Percentiles rank a stretch among this genome's conserved stretches.
Evolutionary conservation across 768 basidiomycete species (phyloP).

Genomic region (Macrolepiota albuminosa): DNA sequence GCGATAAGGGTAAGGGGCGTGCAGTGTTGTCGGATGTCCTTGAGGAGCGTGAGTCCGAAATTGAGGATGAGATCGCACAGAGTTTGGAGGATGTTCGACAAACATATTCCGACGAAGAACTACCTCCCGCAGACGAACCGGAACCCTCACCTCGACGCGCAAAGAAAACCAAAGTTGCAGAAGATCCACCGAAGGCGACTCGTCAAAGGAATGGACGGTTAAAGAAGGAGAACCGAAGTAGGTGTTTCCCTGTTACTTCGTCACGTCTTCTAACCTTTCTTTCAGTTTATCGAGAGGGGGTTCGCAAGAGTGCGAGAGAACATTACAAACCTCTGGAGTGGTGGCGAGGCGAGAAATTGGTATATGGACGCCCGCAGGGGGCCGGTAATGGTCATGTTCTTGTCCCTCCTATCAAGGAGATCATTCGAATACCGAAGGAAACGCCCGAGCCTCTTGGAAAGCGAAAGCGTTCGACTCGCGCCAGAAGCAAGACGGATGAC

Average conservation of each 20-base stretch:
- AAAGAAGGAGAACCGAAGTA: slow-evolving; percentile 41
- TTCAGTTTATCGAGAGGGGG: slow-evolving; percentile 40
- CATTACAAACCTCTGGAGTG: slow-evolving; percentile 76
- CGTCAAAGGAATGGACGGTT: slow-evolving; percentile 20
- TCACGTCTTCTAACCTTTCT: background rate
- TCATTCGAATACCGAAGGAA: slow-evolving; percentile 46
- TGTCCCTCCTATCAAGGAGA: slow-evolving; percentile 62
- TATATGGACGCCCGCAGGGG: slow-evolving; percentile 56
- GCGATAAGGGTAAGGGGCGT: slow-evolving; percentile 14
- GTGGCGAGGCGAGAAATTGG: slow-evolving; percentile 90
- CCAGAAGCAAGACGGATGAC: slow-evolving; percentile 48
- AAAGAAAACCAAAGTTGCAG: slow-evolving; percentile 31
- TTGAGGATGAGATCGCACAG: slow-evolving; percentile 40
- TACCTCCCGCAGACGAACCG: slow-evolving; percentile 24
- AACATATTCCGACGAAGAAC: slow-evolving; percentile 25
- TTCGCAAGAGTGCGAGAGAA: slow-evolving; percentile 68
- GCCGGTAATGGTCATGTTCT: slow-evolving; percentile 39
- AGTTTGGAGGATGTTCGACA: slow-evolving; percentile 33
- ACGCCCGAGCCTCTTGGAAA: slow-evolving; percentile 28
- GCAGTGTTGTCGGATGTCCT: slow-evolving; percentile 26
- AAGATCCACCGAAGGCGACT: slow-evolving; percentile 17
- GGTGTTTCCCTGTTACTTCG: slow-evolving; percentile 2
- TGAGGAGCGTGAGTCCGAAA: slow-evolving; percentile 38
- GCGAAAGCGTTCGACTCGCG: slow-evolving; percentile 35
- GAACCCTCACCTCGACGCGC: slow-evolving; percentile 24